Base-by-base conservation (phyloP, 345 rosid species). In the Dovyalis caffra region DNA sequence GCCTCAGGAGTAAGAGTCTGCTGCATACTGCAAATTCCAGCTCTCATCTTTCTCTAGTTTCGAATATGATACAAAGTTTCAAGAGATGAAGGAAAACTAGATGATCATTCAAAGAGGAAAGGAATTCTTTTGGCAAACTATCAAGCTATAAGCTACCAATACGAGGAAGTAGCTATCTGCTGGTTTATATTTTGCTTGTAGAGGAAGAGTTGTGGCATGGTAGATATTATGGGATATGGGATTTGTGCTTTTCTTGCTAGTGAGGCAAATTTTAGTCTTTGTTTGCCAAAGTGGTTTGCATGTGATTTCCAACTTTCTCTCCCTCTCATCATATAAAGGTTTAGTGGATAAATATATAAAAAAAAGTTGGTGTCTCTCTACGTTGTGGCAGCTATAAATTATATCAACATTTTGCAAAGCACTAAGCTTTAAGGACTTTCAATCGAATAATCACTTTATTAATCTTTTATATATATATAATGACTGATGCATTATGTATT, bases 1-100 rank as follows among this genome's bases (percentile, higher is more conserved):
- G 99, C 98, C 77, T 93, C 99, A 0, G 79, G 65, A 0, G 98
- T 90, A 47, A 95, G 89, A 67, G 96, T 87, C 81, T 93, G 96
- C 77, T 89, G 97, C 56, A 93, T 86, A 45, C 90, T 89, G 83
- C 95, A 93, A 70, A 92, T 89, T 81, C 95, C 97, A 32, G 95
- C 87, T 81, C 98, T 92, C 99, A 95, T 95, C 32, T 61, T 74
- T 29, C 49, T 10, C 31, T 23, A 1, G n/a, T 32, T 20, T 73
- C 23, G 40, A 29, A 31, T 45, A 18, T 12, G 14, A 26, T 63
- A 6, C 1, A 8, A 28, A 28, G 28, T 20, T 45, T 29, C 35
- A 33, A 28, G 28, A 56, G 15, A 4, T 23, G 11, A 16, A 26
- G 64, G 66, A 63, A 70, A 43, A 61, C 64, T 71, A 75, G 49